phyloP scores from a whole-genome alignment of 2,329 filamentous ascomycete species.

The Venturia pyrina region DNA sequence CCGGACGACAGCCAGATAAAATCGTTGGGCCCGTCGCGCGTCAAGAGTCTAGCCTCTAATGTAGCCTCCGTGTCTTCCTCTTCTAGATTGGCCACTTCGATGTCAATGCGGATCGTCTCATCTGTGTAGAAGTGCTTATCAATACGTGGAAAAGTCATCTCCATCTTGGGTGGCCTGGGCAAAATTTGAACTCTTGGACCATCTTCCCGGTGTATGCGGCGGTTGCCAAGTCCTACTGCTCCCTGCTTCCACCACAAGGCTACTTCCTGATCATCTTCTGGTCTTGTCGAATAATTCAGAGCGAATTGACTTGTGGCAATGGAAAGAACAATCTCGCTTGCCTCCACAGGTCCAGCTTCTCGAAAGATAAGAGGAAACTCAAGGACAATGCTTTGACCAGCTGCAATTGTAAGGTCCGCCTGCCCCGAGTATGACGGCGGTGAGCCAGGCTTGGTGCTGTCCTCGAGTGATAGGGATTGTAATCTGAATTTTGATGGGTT shows the following conservation, averaged over 20 bases:
- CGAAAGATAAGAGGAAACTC: constrained; percentile 64
- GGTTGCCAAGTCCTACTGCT: constrained; percentile 20
- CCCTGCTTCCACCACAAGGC: constrained; percentile 26
- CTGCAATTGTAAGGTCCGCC: constrained; percentile 54
- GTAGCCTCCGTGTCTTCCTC: constrained; percentile 65
- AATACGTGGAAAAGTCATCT: constrained; percentile 55
- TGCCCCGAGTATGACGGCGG: constrained; percentile 15
- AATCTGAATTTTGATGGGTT: neutral
- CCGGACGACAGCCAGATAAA: constrained; percentile 4
- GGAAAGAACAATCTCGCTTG: constrained; percentile 52
- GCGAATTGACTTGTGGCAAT: constrained; percentile 57
- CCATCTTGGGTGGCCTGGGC: constrained; percentile 86
- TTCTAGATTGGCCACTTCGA: constrained; percentile 73
- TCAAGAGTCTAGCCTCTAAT: constrained; percentile 58
- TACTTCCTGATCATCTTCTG: constrained; percentile 21
- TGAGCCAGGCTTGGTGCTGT: neutral
- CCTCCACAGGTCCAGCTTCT: constrained; percentile 68
- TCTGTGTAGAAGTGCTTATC: constrained; percentile 74
- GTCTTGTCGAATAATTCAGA: constrained; percentile 53
- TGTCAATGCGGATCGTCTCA: constrained; percentile 57
- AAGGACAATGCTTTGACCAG: constrained; percentile 60
- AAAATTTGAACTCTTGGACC: constrained; percentile 41
- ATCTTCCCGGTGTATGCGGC: constrained; percentile 35
- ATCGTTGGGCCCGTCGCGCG: constrained; percentile 31
- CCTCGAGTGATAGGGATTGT: neutral